Conservation (phyloP, 1,284 basidiomycete species). For the Butyriboletus appendiculatus region DNA sequence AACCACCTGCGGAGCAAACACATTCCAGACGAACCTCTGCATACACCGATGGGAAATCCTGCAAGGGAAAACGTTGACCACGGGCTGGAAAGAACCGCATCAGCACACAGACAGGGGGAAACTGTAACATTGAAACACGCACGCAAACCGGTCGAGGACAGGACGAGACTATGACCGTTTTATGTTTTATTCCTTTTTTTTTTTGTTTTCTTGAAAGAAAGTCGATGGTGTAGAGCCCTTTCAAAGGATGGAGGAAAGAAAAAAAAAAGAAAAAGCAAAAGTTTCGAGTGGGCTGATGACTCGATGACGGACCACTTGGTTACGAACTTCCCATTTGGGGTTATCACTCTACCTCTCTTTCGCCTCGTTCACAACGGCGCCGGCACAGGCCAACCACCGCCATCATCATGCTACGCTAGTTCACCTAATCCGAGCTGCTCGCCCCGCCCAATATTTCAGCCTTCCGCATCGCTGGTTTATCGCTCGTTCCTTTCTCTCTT, state of each 20-base stretch:
- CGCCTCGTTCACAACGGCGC: background rate
- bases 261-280: too few relatives aligned
- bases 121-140: background rate
- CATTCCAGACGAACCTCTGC: conserved; percentile 11
- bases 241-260: too few relatives aligned
- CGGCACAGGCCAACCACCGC: background rate
- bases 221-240: background rate
- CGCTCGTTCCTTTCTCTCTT: background rate
- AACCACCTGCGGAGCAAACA: background rate
- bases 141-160: background rate
- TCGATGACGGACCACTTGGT: background rate
- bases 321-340: background rate
- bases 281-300: too few relatives aligned
- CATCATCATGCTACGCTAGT: background rate
- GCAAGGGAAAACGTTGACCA: conserved; percentile 2
- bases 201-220: background rate
- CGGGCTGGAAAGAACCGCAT: background rate
- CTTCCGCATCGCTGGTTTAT: background rate
- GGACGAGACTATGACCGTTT: background rate
- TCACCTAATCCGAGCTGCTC: too few relatives aligned
- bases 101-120: background rate
- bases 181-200: background rate
- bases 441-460: background rate
- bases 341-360: background rate
- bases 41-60: conserved; percentile 7